Conservation (phyloP, 257 asterid species). For the Plantago ovata region DNA sequence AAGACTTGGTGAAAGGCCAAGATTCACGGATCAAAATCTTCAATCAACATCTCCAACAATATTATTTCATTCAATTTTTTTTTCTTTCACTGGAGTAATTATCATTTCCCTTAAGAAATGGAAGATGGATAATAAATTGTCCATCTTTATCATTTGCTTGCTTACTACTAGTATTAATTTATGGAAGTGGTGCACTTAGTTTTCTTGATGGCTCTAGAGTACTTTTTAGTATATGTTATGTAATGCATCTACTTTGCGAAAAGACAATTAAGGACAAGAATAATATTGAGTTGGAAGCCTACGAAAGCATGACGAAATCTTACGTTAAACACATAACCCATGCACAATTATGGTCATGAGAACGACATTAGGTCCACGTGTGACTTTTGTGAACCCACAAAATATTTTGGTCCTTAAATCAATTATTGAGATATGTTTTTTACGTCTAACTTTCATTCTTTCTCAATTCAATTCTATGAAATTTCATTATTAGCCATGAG, state of each 20-base stretch:
- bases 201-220: constrained; percentile 23
- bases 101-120: too few relatives aligned
- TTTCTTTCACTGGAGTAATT: too few relatives aligned
- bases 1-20: too few relatives aligned
- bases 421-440: neutral
- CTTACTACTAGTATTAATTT: too few relatives aligned
- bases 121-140: too few relatives aligned
- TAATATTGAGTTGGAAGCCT: constrained; percentile 33
- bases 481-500: constrained; percentile 4
- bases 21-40: too few relatives aligned
- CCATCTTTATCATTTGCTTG: constrained; percentile 18
- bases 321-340: constrained; percentile 22
- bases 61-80: too few relatives aligned
- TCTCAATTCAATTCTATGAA: constrained; percentile 35
- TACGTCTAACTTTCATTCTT: constrained; percentile 7
- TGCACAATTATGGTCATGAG: neutral
- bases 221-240: constrained; percentile 10
- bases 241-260: constrained; percentile 11
- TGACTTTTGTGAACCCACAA: constrained; percentile 18
- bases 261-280: constrained; percentile 30
- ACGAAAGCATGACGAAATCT: constrained; percentile 82
- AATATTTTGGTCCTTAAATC: neutral
- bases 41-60: too few relatives aligned
- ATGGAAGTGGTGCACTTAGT: constrained; percentile 57
- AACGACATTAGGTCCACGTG: constrained; percentile 23